A percentile compares a stretch with the other conserved stretches of the same genome.
phyloP scores from a whole-genome alignment of 1,284 basidiomycete species.

The Fomitopsis pinicola region DNA sequence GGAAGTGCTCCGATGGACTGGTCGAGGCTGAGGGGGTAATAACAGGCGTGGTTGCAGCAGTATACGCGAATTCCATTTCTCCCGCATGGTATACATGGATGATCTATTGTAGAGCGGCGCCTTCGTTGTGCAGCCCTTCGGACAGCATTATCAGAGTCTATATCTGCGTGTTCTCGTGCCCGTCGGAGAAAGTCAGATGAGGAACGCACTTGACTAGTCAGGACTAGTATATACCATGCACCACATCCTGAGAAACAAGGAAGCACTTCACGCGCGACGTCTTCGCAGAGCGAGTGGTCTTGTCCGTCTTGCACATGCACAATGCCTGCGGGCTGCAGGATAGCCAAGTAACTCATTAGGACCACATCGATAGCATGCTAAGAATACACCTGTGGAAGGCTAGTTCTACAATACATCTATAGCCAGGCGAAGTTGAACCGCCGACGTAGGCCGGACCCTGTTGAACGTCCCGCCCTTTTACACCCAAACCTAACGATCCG shows the following conservation, averaged over 20 bases:
- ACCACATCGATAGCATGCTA: slow-evolving; percentile 1
- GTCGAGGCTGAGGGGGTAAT: too few species aligned
- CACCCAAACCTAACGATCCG: neutral
- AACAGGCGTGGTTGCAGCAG: too few species aligned
- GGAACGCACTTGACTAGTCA: too few species aligned
- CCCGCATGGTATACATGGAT: neutral
- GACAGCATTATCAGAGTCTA: neutral
- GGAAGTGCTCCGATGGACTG: too few species aligned
- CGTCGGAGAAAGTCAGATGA: too few species aligned
- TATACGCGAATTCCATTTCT: too few species aligned
- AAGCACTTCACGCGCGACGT: too few species aligned
- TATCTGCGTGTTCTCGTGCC: neutral
- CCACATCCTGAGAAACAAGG: too few species aligned
- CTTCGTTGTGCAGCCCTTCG: neutral
- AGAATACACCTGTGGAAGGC: slow-evolving; percentile 8
- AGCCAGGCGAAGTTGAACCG: slow-evolving; percentile 22
- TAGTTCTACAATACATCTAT: slow-evolving; percentile 8
- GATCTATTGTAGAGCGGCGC: slow-evolving; percentile 2
- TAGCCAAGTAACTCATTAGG: neutral
- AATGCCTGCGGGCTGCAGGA: neutral
- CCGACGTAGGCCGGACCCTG: slow-evolving; percentile 23
- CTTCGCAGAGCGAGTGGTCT: too few species aligned
- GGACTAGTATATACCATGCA: too few species aligned
- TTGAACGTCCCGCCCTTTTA: slow-evolving; percentile 25
- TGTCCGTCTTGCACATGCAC: too few species aligned